phyloP scores from a whole-genome alignment of 2,329 filamentous ascomycete genomes.

The Clonostachys chloroleuca region DNA sequence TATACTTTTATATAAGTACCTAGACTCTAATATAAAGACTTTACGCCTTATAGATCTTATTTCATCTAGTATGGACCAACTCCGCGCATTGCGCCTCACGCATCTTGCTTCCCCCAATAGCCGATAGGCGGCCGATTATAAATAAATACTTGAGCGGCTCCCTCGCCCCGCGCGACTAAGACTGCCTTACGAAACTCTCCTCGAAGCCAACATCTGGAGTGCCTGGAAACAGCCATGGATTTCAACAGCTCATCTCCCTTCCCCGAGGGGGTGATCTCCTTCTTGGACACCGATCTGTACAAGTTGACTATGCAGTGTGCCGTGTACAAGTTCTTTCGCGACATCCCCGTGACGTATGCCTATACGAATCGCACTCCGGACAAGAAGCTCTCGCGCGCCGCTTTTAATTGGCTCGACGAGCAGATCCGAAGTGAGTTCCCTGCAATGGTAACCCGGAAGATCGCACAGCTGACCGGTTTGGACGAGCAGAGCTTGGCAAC shows the following conservation, averaged over 20 bases:
- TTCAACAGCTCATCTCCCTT: conserved; percentile 63
- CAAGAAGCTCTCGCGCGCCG: conserved; percentile 81
- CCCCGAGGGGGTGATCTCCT: conserved; percentile 75
- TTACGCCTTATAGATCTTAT: no score
- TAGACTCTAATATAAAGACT: no score
- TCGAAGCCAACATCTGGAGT: no score
- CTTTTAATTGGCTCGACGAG: conserved; percentile 78
- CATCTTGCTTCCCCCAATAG: no score
- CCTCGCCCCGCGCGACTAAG: no score
- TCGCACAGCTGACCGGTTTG: neutral
- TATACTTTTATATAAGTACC: no score
- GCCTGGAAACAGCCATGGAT: conserved; percentile 38
- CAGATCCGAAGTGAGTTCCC: conserved; percentile 71
- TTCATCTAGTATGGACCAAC: no score
- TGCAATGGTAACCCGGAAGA: neutral
- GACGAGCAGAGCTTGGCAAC: conserved; percentile 66
- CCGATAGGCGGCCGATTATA: no score
- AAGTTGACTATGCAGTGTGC: conserved; percentile 99
- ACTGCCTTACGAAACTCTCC: no score
- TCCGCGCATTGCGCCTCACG: no score
- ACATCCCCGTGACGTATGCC: conserved; percentile 79
- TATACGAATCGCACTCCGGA: conserved; percentile 95
- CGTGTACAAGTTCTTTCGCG: conserved; percentile 85
- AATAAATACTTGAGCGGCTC: no score
- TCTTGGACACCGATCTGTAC: conserved; percentile 82